Base-by-base conservation (phyloP, 768 basidiomycete species). In the Suillus tomentosus region DNA sequence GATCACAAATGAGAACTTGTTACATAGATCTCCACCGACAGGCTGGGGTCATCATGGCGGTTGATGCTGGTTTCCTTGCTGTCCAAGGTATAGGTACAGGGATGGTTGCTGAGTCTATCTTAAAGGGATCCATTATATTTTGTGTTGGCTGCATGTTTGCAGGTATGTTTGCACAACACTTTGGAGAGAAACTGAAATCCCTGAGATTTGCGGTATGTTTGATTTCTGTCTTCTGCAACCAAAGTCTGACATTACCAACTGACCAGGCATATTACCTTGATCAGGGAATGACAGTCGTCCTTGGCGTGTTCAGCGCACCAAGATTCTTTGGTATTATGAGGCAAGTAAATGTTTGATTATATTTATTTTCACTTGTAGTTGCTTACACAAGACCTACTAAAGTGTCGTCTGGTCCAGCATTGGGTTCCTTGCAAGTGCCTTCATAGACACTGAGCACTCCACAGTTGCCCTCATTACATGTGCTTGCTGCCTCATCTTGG, bases 151-250 rank as follows among this genome's bases (percentile, higher is more conserved):
- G 60, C 27, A 36, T 61, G 14, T 48, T 61, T 13, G 0, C 42
- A 36, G 60, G 60, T 17, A 61, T 61, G 31, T 34, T 61, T 15
- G 42, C 37, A 10, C 59, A 60, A 22, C 59, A 60, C 43, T 60
- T 60, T 60, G 43, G 59, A 47, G 47, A 22, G 42, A 47, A 34
- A 47, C 0, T 60, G 43, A 60, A 36, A 40, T 13, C 14, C 6
- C 42, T 60, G 13, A 34, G 27, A 60, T 60, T 60, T 47, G 39
- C 3, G 17, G 59, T 60, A 1, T 19, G 59, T 50, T 50, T 22
- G 0, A 14, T 50, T 50, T 15, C 31, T 50, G 22, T 24, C 1
- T 14, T 50, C 48, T 50, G 48, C 48, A 14, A 5, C 48, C 24
- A 3, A 24, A 50, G 5, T 50, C 48, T 50, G 48, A 50, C 48